Conservation (phyloP, 2,329 filamentous ascomycete species). For the Fusarium duplospermum region DNA sequence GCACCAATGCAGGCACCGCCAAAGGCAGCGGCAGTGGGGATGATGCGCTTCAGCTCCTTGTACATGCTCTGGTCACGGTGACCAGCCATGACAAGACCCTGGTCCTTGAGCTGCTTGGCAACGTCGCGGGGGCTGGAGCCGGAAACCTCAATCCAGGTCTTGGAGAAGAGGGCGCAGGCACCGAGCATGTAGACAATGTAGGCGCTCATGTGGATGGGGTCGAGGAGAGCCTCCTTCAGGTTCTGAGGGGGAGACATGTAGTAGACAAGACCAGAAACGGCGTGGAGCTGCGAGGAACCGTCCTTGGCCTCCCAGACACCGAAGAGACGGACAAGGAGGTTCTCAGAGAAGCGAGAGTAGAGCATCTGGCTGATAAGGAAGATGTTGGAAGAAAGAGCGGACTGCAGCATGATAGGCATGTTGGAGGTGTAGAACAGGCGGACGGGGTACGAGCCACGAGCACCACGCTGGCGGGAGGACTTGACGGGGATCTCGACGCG, state of each 20-base stretch:
- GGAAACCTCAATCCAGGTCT: conserved; percentile 99
- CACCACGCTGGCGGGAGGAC: conserved; percentile 98
- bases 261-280: conserved; percentile 93
- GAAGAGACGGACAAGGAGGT: conserved; percentile 95
- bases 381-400: conserved; percentile 97
- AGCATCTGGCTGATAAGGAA: conserved; percentile 99
- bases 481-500: conserved; percentile 99
- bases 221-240: conserved; percentile 95
- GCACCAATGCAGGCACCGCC: conserved; percentile 99
- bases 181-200: conserved; percentile 99
- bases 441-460: conserved; percentile 97
- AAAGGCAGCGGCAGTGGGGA: conserved; percentile 96
- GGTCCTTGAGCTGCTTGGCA: conserved; percentile 99
- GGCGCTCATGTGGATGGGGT: conserved; percentile 94
- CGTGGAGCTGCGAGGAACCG: conserved; percentile 94
- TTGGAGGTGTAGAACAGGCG: conserved; percentile 99
- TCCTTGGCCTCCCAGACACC: conserved; percentile 99
- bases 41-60: conserved; percentile 99
- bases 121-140: conserved; percentile 98
- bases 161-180: conserved; percentile 98
- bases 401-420: conserved; percentile 99
- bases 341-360: conserved; percentile 98
- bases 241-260: conserved; percentile 99
- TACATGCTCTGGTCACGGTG: conserved; percentile 99
- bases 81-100: conserved; percentile 98